Base-by-base conservation (phyloP, 164 flowering plant species). In the Warburgia ugandensis region DNA sequence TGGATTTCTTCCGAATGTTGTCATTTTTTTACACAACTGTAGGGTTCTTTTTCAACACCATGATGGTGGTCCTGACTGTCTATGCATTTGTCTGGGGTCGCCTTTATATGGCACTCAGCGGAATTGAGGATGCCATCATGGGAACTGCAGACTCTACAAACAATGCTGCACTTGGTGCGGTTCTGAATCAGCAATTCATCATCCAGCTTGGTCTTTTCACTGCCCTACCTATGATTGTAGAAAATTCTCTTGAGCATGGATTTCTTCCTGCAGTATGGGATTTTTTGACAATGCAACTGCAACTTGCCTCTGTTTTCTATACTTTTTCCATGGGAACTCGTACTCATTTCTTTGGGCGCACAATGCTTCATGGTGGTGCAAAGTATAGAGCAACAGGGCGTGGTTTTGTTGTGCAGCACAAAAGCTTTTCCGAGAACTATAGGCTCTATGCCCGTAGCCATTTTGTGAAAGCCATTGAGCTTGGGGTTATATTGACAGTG, bases 351-450 rank as follows among this genome's bases (percentile, higher is more conserved):
- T 92, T 92, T 58, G 99, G 96, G 27, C 78, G 95, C 37, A 92
- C 99, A 22, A 76, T 92, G 56, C 95, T 92, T 53, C 99, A 88
- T 59, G 99, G 99, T 1, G 96, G 98, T 59, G 98, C 98, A 5
- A 88, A 86, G 71, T 92, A 88, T 62, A 72, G 96, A 48, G 91
- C 95, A n/a, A 86, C 98, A 11, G 98, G 98, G 6, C 88, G 95
- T 42, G 96, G 99, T 22, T 91, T 91, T 66, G 96, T 87, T 46
- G 98, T 92, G 54, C 68, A 76, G 68, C 95, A 86, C 53, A 88
- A 86, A 73, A 82, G 79, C 59, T 92, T 92, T 66, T 69, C 91
- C 16, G 99, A 88, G 69, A 92, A 86, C 52, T 92, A 92, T 50
- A 62, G 99, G 47, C 78, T 88, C 23, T 92, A 81, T 68, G 78